phyloP scores from a whole-genome alignment of 1,139 yeast species.

The Zygosaccharomyces sapae region DNA sequence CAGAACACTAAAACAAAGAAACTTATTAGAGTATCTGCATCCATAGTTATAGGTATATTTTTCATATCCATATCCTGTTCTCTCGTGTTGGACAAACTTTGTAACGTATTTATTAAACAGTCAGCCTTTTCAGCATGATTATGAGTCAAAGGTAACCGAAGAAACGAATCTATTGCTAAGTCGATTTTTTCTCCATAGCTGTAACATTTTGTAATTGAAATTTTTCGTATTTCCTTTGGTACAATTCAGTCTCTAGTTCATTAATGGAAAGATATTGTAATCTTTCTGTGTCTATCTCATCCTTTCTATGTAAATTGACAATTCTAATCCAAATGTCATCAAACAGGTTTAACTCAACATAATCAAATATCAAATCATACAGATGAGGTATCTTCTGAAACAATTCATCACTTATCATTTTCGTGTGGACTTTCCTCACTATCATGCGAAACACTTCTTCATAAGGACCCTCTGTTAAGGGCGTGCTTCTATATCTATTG shows the following conservation, averaged over 20 bases:
- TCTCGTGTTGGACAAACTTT: conserved; percentile 42
- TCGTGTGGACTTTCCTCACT: conserved; percentile 13
- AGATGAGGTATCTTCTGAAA: conserved; percentile 46
- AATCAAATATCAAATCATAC: conserved; percentile 56
- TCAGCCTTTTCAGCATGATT: conserved; percentile 53
- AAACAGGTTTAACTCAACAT: conserved; percentile 64
- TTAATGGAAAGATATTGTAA: conserved; percentile 59
- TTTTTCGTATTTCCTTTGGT: conserved; percentile 40
- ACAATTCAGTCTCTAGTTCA: conserved; percentile 58
- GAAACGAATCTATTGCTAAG: conserved; percentile 53
- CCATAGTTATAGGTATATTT: conserved; percentile 41
- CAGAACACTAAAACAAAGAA: conserved; percentile 67
- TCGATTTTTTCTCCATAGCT: conserved; percentile 47
- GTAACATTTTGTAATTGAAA: conserved; percentile 31
- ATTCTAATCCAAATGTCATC: conserved; percentile 50
- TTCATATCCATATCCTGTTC: conserved; percentile 15
- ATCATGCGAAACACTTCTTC: conserved; percentile 23
- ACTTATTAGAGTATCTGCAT: conserved; percentile 80
- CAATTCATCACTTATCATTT: conserved; percentile 27
- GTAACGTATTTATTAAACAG: conserved; percentile 52
- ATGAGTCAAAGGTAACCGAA: conserved; percentile 47
- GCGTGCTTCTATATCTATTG: conserved; percentile 28
- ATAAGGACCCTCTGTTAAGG: conserved; percentile 9
- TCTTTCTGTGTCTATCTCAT: conserved; percentile 25
- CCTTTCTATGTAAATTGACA: conserved; percentile 7